A percentile compares a stretch with the other conserved stretches of the same genome.
These are phyloP conservation scores for Trichomonas tenax DNA, from an alignment of 208 protist species.

Conservation along the genomic window DNA sequence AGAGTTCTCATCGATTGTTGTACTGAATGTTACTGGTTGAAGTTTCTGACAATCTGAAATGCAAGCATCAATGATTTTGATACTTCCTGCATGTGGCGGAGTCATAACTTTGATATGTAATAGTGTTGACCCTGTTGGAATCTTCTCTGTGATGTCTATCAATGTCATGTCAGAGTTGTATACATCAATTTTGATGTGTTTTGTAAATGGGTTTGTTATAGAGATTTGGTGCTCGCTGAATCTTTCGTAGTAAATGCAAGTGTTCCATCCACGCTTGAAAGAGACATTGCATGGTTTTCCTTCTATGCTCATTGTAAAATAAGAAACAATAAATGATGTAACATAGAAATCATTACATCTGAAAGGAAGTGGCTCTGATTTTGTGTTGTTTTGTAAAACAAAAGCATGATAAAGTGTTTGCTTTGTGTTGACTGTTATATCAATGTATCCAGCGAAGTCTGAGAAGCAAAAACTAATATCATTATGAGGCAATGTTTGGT, in stretches of 20 bases:
- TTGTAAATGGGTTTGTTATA: neutral
- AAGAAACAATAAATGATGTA: neutral
- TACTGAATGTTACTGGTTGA: neutral
- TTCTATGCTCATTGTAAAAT: neutral
- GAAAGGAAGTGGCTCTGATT: neutral
- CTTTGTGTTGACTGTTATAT: neutral
- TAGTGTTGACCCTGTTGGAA: neutral
- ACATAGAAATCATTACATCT: neutral
- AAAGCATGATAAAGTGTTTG: neutral
- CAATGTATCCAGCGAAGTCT: neutral
- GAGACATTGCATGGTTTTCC: neutral
- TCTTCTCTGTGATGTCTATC: neutral
- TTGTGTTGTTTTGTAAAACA: neutral
- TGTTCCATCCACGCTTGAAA: neutral
- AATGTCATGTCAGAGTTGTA: neutral
- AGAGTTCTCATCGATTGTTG: neutral
- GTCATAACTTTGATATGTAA: neutral
- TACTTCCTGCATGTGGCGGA: neutral
- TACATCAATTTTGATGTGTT: neutral
- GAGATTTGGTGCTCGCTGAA: neutral
- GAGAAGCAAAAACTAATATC: neutral
- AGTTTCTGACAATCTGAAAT: neutral
- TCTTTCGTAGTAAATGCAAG: neutral
- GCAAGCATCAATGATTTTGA: neutral
- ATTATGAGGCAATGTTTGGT: neutral